A percentile compares a stretch with the other conserved stretches of the same genome.
Evolutionary conservation across 2,329 filamentous ascomycete genomes (phyloP).

Genomic region (Orbilia ellipsospora): DNA sequence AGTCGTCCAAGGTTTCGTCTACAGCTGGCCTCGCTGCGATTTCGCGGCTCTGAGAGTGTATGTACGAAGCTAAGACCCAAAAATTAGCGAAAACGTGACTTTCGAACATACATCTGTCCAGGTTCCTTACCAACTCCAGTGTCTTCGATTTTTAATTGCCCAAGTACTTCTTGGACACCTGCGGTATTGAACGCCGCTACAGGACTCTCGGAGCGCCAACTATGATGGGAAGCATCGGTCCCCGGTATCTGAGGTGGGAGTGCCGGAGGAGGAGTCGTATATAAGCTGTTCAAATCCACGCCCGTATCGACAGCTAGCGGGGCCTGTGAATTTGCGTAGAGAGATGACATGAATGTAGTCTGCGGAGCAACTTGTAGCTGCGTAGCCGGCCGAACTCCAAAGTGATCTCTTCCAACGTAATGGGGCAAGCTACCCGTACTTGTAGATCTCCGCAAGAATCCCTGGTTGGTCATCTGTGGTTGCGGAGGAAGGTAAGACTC

Average conservation of each 20-base stretch:
- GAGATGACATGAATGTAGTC: slow-evolving; percentile 45
- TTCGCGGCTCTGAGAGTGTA: slow-evolving; percentile 72
- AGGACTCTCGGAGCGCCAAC: slow-evolving; percentile 51
- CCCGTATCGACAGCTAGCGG: slow-evolving; percentile 32
- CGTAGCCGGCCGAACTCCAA: slow-evolving; percentile 40
- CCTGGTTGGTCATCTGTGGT: slow-evolving; percentile 51
- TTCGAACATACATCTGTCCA: not conserved
- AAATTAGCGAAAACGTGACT: too few relatives aligned
- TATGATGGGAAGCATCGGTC: slow-evolving; percentile 32
- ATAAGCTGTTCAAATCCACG: slow-evolving; percentile 41
- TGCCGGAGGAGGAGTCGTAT: slow-evolving; percentile 43
- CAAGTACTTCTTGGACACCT: slow-evolving; percentile 81
- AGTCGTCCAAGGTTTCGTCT: slow-evolving; percentile 70
- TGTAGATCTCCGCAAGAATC: slow-evolving; percentile 54
- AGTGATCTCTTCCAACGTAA: slow-evolving; percentile 47
- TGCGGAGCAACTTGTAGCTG: slow-evolving; percentile 51
- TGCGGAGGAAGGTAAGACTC: slow-evolving; percentile 61
- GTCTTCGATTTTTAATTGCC: slow-evolving; percentile 86
- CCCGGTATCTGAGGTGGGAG: slow-evolving; percentile 44
- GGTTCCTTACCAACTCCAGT: slow-evolving; percentile 79
- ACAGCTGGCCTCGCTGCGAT: slow-evolving; percentile 68
- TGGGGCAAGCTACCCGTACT: slow-evolving; percentile 53
- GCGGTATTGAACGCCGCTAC: slow-evolving; percentile 64
- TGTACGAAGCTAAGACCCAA: slow-evolving; percentile 67
- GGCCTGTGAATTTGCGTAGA: slow-evolving; percentile 25